Percentiles rank a stretch among this genome's conserved stretches.
phyloP scores from a whole-genome alignment of 495 filamentous ascomycete genomes.

The Barbatosphaeria neglecta region DNA sequence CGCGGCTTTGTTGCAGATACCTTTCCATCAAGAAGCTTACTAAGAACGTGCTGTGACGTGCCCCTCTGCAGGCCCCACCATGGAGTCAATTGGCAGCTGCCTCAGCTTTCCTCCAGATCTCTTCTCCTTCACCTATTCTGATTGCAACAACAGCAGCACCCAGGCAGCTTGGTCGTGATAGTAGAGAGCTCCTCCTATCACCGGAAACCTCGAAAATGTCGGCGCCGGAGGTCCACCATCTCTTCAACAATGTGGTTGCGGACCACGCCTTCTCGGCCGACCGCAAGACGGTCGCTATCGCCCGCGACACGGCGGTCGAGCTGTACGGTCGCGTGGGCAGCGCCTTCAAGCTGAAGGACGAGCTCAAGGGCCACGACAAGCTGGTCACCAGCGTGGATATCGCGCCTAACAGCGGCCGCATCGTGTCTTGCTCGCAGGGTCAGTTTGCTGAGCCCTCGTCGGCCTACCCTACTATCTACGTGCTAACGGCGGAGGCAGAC shows the following conservation, averaged over 20 bases:
- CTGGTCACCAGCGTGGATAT: constrained; percentile 93
- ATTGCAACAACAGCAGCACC: constrained; percentile 1
- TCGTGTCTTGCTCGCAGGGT: constrained; percentile 97
- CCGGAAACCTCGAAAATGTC: constrained; percentile 48
- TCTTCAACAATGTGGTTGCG: constrained; percentile 91
- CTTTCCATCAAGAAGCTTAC: too few species aligned
- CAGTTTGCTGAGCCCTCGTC: constrained; percentile 1
- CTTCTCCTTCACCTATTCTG: background rate
- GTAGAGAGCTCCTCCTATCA: constrained; percentile 99
- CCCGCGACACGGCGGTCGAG: constrained; percentile 83
- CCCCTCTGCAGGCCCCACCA: too few species aligned
- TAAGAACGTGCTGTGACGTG: too few species aligned
- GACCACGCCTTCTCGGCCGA: constrained; percentile 97
- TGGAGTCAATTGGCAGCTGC: too few species aligned
- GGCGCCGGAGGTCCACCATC: constrained; percentile 81
- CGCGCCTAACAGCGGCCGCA: constrained; percentile 76
- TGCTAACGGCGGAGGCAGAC: constrained; percentile 42
- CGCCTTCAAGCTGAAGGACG: constrained; percentile 75
- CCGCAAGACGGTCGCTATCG: constrained; percentile 76
- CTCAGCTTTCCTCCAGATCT: too few species aligned
- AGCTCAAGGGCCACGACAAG: constrained; percentile 93
- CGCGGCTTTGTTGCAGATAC: too few species aligned
- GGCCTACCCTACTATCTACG: too few species aligned
- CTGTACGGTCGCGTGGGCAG: constrained; percentile 66
- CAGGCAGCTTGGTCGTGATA: constrained; percentile 42